These are phyloP conservation scores for Meyerozyma carpophila DNA, from an alignment of 1,139 yeast species.

Conservation along the genomic window DNA sequence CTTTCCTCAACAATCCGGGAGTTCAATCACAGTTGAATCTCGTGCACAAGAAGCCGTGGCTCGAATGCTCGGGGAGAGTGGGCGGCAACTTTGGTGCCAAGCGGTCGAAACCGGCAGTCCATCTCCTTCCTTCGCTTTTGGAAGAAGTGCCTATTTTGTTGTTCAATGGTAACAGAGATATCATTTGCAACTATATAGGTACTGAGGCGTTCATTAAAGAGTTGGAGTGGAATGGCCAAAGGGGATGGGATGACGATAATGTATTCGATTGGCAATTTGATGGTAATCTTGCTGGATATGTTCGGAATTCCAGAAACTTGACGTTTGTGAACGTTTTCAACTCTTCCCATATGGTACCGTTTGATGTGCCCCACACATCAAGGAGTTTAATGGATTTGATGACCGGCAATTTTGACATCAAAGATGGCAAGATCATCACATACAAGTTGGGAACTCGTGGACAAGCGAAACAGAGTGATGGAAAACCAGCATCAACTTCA, in stretches of 20 bases:
- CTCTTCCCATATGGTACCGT: slow-evolving; percentile 94
- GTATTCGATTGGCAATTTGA: slow-evolving; percentile 50
- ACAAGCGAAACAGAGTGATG: slow-evolving; percentile 9
- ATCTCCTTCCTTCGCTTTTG: slow-evolving; percentile 60
- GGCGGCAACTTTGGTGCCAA: slow-evolving; percentile 46
- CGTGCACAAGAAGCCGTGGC: slow-evolving; percentile 48
- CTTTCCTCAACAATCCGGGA: slow-evolving; percentile 51
- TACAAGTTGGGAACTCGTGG: slow-evolving; percentile 3
- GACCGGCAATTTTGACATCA: slow-evolving; percentile 26
- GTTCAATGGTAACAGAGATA: slow-evolving; percentile 85
- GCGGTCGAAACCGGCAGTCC: slow-evolving; percentile 55
- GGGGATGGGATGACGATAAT: slow-evolving; percentile 44
- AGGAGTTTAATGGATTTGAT: slow-evolving; percentile 62
- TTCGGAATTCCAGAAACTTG: slow-evolving; percentile 59
- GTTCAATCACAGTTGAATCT: slow-evolving; percentile 61
- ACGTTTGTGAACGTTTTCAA: slow-evolving; percentile 71
- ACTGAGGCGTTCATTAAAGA: slow-evolving; percentile 60
- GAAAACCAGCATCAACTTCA: slow-evolving; percentile 1
- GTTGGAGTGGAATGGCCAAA: slow-evolving; percentile 62
- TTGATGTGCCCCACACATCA: slow-evolving; percentile 66
- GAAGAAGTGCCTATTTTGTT: slow-evolving; percentile 59
- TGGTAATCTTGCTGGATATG: slow-evolving; percentile 43
- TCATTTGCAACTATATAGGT: slow-evolving; percentile 82
- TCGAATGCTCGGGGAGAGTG: slow-evolving; percentile 68
- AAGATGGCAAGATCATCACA: slow-evolving; percentile 7